These are phyloP conservation scores for Backusella westeae DNA, from an alignment of 192 early-diverging fungal genomes.

Conservation along the genomic window DNA sequence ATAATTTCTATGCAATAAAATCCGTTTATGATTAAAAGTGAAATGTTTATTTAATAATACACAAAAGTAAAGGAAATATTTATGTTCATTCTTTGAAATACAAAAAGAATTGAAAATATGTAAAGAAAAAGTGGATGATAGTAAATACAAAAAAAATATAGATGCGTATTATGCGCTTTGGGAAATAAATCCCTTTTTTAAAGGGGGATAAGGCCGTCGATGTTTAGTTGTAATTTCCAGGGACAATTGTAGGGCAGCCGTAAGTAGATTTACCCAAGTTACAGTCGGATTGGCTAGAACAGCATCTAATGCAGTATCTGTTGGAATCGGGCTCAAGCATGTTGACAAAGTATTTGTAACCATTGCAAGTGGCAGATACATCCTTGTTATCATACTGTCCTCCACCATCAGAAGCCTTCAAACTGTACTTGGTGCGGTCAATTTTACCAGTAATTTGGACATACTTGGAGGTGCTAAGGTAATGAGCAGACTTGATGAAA, in stretches of 20 bases:
- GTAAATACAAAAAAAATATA: background rate
- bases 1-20: background rate
- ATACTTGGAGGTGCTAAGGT: conserved; percentile 23
- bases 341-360: conserved; percentile 35
- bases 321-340: conserved; percentile 31
- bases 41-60: background rate
- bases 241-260: conserved; percentile 41
- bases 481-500: conserved; percentile 47
- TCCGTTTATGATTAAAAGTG: background rate
- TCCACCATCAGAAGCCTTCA: conserved; percentile 35
- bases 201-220: background rate
- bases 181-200: background rate
- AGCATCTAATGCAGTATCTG: conserved; percentile 36
- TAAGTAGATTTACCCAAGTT: conserved; percentile 35
- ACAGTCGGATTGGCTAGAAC: conserved; percentile 21
- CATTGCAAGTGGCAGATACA: conserved; percentile 27
- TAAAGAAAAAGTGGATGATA: background rate
- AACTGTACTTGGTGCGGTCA: conserved; percentile 33
- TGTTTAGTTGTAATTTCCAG: conserved; percentile 37
- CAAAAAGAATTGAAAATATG: background rate
- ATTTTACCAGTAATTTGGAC: conserved; percentile 55
- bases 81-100: background rate
- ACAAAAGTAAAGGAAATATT: background rate
- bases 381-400: conserved; percentile 43
- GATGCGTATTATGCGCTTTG: background rate